Conservation (phyloP, 2,329 filamentous ascomycete genomes). For the Colletotrichum shisoi region DNA sequence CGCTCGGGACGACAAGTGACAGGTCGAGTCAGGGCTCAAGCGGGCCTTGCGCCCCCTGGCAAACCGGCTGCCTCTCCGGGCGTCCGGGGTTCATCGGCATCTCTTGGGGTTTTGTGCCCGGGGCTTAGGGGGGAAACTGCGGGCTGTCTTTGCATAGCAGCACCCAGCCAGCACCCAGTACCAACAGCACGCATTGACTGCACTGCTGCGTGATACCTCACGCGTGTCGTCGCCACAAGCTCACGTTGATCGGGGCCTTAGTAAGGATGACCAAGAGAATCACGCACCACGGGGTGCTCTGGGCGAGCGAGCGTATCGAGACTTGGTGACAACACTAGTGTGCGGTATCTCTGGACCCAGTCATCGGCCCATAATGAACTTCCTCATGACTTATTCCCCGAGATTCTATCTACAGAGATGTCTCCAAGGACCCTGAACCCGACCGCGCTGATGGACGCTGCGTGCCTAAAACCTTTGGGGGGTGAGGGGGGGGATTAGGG, state of each 20-base stretch:
- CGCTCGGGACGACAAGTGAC: constrained; percentile 23
- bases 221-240: constrained; percentile 32
- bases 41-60: constrained; percentile 1
- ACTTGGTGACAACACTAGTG: background rate
- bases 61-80: constrained; percentile 38
- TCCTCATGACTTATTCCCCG: constrained; percentile 34
- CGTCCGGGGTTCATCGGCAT: constrained; percentile 27
- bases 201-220: background rate
- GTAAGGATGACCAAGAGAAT: constrained; percentile 5
- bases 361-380: constrained; percentile 16
- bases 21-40: constrained; percentile 19
- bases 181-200: too few species aligned
- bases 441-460: constrained; percentile 24
- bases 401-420: constrained; percentile 22
- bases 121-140: constrained; percentile 21
- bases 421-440: constrained; percentile 31
- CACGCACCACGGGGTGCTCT: constrained; percentile 1
- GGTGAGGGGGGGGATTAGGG: background rate
- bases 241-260: constrained; percentile 14
- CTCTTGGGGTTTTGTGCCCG: constrained; percentile 10
- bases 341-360: too few species aligned
- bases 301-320: background rate
- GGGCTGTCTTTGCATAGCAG: constrained; percentile 18
- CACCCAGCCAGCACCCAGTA: background rate
- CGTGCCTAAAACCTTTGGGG: constrained; percentile 16